These are phyloP conservation scores for Patellifolia procumbens DNA, from an alignment of 179 eudicot genomes.

Conservation along the genomic window DNA sequence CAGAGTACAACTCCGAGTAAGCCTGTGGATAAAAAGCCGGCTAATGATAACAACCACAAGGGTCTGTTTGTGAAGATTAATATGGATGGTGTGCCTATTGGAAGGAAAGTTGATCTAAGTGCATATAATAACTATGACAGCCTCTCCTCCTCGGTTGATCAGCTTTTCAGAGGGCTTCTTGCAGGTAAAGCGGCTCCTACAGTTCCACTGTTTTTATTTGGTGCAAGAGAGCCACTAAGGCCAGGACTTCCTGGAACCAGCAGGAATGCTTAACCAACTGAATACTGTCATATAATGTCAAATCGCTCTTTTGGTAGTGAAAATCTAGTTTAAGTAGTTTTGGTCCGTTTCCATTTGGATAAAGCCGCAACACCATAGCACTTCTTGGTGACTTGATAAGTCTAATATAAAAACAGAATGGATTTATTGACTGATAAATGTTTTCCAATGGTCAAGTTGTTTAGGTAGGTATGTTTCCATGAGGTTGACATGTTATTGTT, in stretches of 20 bases:
- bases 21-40: conserved; percentile 35
- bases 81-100: conserved; percentile 96
- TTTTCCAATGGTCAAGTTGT: conserved; percentile 18
- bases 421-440: conserved; percentile 5
- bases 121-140: conserved; percentile 70
- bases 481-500: conserved; percentile 18
- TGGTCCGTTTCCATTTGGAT: not conserved
- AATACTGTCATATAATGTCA: no score
- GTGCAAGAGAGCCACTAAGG: no score
- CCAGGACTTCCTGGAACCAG: no score
- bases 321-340: not conserved
- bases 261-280: no score
- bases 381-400: not conserved
- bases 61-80: conserved; percentile 92
- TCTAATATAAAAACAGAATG: not conserved
- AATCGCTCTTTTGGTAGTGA: not conserved
- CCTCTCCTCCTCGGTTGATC: conserved; percentile 72
- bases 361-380: not conserved
- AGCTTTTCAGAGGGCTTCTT: conserved; percentile 86
- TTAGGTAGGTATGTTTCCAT: conserved; percentile 26
- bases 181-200: conserved; percentile 50
- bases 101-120: conserved; percentile 87
- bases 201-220: no score
- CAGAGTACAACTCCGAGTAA: conserved; percentile 34
- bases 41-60: conserved; percentile 42